Evolutionary conservation across 2,329 filamentous ascomycete genomes (phyloP).

Genomic region (Aspergillus felis): DNA sequence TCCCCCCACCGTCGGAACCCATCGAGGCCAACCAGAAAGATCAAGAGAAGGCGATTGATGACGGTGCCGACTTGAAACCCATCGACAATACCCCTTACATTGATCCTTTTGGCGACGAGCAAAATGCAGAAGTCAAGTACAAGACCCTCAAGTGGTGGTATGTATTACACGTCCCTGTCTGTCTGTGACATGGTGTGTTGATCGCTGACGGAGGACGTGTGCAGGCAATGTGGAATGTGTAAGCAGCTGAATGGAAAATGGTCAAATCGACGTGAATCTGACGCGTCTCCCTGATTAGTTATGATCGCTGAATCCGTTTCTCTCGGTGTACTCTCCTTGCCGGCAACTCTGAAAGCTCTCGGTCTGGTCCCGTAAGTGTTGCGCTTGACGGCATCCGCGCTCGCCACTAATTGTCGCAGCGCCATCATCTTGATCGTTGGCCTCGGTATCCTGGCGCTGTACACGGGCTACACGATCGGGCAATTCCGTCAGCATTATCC

Average conservation of each 20-base stretch:
- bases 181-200: conserved; percentile 24
- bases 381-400: background rate
- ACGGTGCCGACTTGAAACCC: conserved; percentile 12
- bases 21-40: conserved; percentile 11
- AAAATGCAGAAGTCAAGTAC: conserved; percentile 42
- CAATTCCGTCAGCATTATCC: conserved; percentile 56
- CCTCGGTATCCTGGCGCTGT: conserved; percentile 54
- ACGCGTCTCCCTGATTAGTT: conserved; percentile 23
- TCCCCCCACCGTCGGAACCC: conserved; percentile 5
- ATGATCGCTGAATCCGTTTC: conserved; percentile 57
- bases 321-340: conserved; percentile 54
- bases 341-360: conserved; percentile 47
- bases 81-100: conserved; percentile 3
- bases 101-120: conserved; percentile 33
- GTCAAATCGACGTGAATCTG: background rate
- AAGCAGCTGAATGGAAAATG: conserved; percentile 6
- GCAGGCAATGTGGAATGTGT: conserved; percentile 37
- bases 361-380: conserved; percentile 47
- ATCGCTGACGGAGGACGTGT: conserved; percentile 21
- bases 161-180: background rate
- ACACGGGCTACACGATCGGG: conserved; percentile 57
- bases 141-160: conserved; percentile 44
- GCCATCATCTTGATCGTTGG: conserved; percentile 52
- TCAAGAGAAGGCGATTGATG: conserved; percentile 2
- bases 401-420: conserved; percentile 19